Evolutionary conservation across 2,329 filamentous ascomycete species (phyloP), one percentile per base, ranked within the genome.

Genomic region (Aspergillus ochraceus): DNA sequence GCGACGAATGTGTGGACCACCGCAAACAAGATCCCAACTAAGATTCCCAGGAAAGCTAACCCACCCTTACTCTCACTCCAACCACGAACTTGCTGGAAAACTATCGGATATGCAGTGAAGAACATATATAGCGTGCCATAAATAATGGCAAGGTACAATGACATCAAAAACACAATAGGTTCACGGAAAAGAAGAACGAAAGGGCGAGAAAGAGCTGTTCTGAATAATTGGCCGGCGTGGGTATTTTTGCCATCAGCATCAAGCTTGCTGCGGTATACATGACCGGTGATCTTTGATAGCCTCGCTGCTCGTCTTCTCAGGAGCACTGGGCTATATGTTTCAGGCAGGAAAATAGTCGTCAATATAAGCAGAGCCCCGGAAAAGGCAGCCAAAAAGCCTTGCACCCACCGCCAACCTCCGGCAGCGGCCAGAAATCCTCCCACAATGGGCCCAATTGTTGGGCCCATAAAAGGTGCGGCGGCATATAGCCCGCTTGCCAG

Each of bases 401-500:
- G 65, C 5, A 72, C 69, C 71, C 71, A 73, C 53, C 63, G 61
- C 68, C 70, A 72, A 14, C 71, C 71, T 8, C 60, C 67, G 17
- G 64, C 69, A 62, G 68, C 66, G 12, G 69, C 70, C 8, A 73
- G 55, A 61, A 72, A 73, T 6, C 71, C 71, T 54, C 70, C 70
- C 36, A 70, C 65, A 9, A 73, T 62, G 2, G 70, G 71, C 1
- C 70, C 71, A 9, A 72, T 30, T 2, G 67, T 66, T 6, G 70
- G 70, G 12, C 70, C 87, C 54, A 90, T 77, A 71, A 89, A 89
- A 1, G 87, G 87, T 2, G 86, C 85, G 14, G 85, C 81, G 4
- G 87, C 84, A 68, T 90, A 91, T n/a, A 89, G 69, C 26, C 84
- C 82, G 65, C 86, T 83, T 0, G 86, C 88, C 45, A 80, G 57